phyloP scores from a whole-genome alignment of 352 stramenopile genomes.

The Globisporangium iwayamae region DNA sequence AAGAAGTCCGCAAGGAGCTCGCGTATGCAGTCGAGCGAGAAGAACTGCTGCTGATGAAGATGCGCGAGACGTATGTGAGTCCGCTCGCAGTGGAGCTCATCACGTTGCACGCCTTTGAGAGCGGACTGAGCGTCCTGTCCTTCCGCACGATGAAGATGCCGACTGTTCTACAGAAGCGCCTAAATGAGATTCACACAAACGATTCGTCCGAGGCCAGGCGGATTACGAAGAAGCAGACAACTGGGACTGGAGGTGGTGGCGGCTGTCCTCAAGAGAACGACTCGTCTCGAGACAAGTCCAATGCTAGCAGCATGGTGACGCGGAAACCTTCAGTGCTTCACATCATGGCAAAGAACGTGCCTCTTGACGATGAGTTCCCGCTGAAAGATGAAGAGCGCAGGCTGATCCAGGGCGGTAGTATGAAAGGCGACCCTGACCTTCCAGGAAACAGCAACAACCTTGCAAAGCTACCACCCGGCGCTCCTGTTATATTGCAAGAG shows the following conservation, averaged over 20 bases:
- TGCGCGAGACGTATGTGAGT: slow-evolving; percentile 74
- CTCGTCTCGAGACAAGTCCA: background rate
- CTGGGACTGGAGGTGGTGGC: background rate
- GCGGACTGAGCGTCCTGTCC: slow-evolving; percentile 58
- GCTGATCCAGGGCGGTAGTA: slow-evolving; percentile 24
- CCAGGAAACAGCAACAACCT: background rate
- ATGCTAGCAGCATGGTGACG: background rate
- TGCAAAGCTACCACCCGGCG: slow-evolving; percentile 17
- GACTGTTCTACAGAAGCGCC: slow-evolving; percentile 50
- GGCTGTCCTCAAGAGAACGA: background rate
- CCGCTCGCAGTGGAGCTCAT: slow-evolving; percentile 73
- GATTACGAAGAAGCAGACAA: slow-evolving; percentile 15
- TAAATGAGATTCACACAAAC: slow-evolving; percentile 64
- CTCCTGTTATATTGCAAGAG: slow-evolving; percentile 15
- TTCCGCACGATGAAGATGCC: slow-evolving; percentile 84
- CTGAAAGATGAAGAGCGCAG: slow-evolving; percentile 60
- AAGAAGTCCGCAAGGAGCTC: slow-evolving; percentile 87
- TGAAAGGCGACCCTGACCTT: background rate
- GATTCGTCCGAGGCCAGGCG: slow-evolving; percentile 16
- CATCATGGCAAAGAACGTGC: slow-evolving; percentile 55
- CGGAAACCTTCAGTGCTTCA: slow-evolving; percentile 51
- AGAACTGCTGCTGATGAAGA: slow-evolving; percentile 81
- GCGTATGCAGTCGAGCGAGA: slow-evolving; percentile 77
- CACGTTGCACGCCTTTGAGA: slow-evolving; percentile 68
- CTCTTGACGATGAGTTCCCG: slow-evolving; percentile 46